These are phyloP conservation scores for Tylopilus cervinicoccineus DNA, from an alignment of 768 basidiomycete genomes.

Conservation along the genomic window DNA sequence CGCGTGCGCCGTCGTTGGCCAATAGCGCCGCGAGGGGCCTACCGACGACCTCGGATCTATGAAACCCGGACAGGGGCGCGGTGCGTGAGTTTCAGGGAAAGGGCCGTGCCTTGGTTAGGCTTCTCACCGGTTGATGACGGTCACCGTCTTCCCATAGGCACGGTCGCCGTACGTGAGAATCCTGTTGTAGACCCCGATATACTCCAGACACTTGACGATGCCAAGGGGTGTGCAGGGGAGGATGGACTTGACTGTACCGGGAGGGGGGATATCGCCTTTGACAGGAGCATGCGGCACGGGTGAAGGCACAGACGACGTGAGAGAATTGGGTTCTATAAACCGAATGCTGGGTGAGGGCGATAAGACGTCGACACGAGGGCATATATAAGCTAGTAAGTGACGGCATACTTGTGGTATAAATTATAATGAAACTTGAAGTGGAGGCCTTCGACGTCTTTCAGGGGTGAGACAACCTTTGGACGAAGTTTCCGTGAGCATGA, in stretches of 20 bases:
- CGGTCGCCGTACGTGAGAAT: conserved; percentile 92
- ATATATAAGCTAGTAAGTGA: neutral
- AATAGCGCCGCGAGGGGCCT: conserved; percentile 93
- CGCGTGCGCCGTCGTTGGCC: conserved; percentile 94
- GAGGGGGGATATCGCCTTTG: conserved; percentile 62
- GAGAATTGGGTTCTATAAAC: conserved; percentile 76
- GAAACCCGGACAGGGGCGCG: neutral
- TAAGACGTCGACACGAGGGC: neutral
- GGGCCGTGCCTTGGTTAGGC: neutral
- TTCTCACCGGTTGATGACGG: conserved; percentile 86
- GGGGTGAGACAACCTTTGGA: conserved; percentile 80
- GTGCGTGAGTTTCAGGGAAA: conserved; percentile 2
- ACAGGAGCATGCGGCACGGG: conserved; percentile 28
- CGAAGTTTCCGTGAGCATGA: neutral
- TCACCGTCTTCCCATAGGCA: conserved; percentile 88
- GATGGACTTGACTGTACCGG: conserved; percentile 91
- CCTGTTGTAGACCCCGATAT: conserved; percentile 88
- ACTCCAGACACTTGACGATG: conserved; percentile 92
- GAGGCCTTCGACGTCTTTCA: conserved; percentile 97
- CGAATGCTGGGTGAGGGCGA: conserved; percentile 64
- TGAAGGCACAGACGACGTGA: conserved; percentile 44
- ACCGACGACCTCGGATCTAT: conserved; percentile 93
- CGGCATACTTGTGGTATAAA: conserved; percentile 84
- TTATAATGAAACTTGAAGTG: conserved; percentile 96
- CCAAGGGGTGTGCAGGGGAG: conserved; percentile 97